Base-by-base conservation (phyloP, 345 rosid genomes). In the Streptanthus diversifolius region DNA sequence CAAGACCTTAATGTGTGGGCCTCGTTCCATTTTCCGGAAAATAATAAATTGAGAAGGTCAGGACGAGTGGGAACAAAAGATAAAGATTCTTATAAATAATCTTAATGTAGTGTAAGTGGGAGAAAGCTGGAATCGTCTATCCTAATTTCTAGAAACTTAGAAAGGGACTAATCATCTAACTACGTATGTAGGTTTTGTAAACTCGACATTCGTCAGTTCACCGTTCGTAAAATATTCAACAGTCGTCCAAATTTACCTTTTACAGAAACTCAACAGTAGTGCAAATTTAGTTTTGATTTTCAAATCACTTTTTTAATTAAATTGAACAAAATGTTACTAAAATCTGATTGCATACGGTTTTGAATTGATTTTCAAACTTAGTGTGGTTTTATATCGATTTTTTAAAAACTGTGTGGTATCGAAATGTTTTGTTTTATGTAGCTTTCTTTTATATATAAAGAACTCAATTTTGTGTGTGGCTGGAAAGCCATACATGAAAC, bases 111-210 rank as follows among this genome's bases (percentile, higher is more conserved):
- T 79, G 83, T 75, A 57, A 67, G 85, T 81, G 88, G 80, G 64
- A 61, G 80, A 77, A 81, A 82, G 85, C 84, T 81, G 82, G 82
- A 72, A 74, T 78, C 74, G n/a, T 79, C 43, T 59, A 52, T 57
- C 62, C 9, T 44, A 68, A 25, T 68, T 6, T 66, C 68, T 32
- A 75, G 68, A 75, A 60, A 41, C 59, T 54, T 70, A 45, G 60
- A 55, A 55, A 63, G 11, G 63, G 73, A 68, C 69, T 0, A 22
- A 40, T 51, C 30, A 56, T 48, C 39, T 40, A 59, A 36, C 41
- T 14, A 63, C 33, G 52, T 72, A 63, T 43, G 52, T 72, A 14
- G 3, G 4, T 32, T 63, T 41, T 53, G 3, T 45, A 72, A 63
- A 54, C 29, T 54, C 39, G 8, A 39, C 52, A 9, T 3, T 41